Percentiles rank a stretch among this genome's conserved stretches.
Conservation (phyloP, 2,329 filamentous ascomycete genomes). For the Fusarium lyarnte region DNA sequence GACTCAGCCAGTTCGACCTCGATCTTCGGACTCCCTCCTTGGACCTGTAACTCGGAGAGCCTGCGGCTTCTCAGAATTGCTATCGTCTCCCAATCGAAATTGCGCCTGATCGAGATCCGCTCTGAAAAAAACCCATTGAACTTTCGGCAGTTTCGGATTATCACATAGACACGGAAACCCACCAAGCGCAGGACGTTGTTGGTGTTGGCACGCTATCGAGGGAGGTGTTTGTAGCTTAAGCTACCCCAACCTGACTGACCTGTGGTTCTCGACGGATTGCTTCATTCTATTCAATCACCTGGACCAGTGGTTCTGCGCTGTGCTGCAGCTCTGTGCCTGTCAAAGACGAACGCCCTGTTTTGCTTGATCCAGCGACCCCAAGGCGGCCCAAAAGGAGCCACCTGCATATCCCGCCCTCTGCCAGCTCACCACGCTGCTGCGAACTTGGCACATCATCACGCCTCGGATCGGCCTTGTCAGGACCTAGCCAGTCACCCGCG, state of each 20-base stretch:
- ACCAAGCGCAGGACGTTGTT: conserved; percentile 37
- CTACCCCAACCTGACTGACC: conserved; percentile 10
- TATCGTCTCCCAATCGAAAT: conserved; percentile 8
- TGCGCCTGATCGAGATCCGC: conserved; percentile 6
- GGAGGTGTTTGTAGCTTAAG: conserved; percentile 21
- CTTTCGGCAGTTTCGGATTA: conserved; percentile 1
- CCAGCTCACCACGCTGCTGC: conserved; percentile 46
- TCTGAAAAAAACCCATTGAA: background rate
- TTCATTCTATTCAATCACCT: conserved; percentile 26
- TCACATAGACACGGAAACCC: conserved; percentile 17
- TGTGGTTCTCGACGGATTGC: conserved; percentile 25
- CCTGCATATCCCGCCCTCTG: conserved; percentile 48
- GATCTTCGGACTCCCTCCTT: conserved; percentile 20
- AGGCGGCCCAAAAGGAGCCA: conserved; percentile 47
- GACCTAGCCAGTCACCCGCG: conserved; percentile 34
- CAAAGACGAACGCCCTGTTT: conserved; percentile 37
- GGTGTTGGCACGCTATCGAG: conserved; percentile 19
- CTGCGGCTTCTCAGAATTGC: conserved; percentile 13
- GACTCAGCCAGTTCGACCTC: conserved; percentile 35
- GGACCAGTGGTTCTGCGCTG: conserved; percentile 36
- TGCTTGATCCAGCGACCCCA: conserved; percentile 38
- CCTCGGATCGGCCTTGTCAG: conserved; percentile 42
- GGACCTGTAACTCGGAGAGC: background rate
- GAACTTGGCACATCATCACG: conserved; percentile 43
- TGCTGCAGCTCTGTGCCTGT: conserved; percentile 39